Percentiles rank a stretch among this genome's conserved stretches.
Evolutionary conservation across 805 yeast species (phyloP).

Genomic region (Pichia insulana): DNA sequence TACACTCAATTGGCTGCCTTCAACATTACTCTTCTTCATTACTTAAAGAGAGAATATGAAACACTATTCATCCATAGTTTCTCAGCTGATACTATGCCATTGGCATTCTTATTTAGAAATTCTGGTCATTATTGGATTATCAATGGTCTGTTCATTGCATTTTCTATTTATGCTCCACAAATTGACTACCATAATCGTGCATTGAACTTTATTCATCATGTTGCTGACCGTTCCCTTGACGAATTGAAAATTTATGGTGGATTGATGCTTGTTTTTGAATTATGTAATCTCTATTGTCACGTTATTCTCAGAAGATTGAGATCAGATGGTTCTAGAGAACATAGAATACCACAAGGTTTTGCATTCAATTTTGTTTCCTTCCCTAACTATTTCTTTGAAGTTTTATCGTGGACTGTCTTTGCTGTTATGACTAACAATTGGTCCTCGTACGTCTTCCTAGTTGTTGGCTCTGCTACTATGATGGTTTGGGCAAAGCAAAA

Average conservation of each 20-base stretch:
- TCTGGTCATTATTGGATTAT: constrained; percentile 89
- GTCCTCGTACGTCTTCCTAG: constrained; percentile 62
- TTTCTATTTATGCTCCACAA: constrained; percentile 26
- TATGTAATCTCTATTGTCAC: constrained; percentile 69
- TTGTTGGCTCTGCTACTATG: constrained; percentile 77
- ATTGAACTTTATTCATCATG: constrained; percentile 34
- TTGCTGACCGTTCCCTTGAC: constrained; percentile 31
- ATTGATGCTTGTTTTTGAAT: constrained; percentile 52
- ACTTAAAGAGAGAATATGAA: constrained; percentile 81
- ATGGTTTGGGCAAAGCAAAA: constrained; percentile 85
- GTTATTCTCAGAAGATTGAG: constrained; percentile 53
- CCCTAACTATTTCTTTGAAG: constrained; percentile 92
- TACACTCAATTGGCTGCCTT: constrained; percentile 47
- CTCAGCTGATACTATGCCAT: constrained; percentile 88
- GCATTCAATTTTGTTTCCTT: constrained; percentile 76
- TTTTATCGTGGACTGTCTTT: constrained; percentile 62
- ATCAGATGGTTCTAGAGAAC: constrained; percentile 45
- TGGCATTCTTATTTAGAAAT: constrained; percentile 79
- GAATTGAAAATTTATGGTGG: constrained; percentile 29
- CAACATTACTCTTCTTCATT: constrained; percentile 60
- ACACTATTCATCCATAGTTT: constrained; percentile 78
- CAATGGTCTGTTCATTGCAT: constrained; percentile 49
- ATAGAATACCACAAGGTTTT: constrained; percentile 73
- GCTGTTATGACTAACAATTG: constrained; percentile 70
- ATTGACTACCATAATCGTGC: constrained; percentile 13